Percentiles rank a stretch among this genome's conserved stretches.
These are phyloP conservation scores for Mallotus repandus DNA, from an alignment of 441 rosid species.

Conservation along the genomic window DNA sequence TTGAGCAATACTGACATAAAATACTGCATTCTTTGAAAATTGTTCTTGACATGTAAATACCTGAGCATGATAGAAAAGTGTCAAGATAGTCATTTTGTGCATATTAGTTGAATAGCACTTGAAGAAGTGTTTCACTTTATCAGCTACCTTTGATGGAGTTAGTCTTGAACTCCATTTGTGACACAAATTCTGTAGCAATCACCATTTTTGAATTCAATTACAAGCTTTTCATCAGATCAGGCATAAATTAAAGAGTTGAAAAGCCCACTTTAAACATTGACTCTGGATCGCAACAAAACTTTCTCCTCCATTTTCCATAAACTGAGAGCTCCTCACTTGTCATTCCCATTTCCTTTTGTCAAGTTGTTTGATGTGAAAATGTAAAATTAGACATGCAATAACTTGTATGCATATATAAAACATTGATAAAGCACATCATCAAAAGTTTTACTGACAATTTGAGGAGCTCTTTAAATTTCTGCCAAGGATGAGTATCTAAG, in stretches of 20 bases:
- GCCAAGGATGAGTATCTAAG: constrained; percentile 88
- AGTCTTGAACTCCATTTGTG: constrained; percentile 82
- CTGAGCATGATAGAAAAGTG: constrained; percentile 96
- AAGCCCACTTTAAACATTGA: constrained; percentile 78
- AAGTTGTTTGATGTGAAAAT: constrained; percentile 42
- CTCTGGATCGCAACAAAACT: constrained; percentile 82
- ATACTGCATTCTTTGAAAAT: not conserved
- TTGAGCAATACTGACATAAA: not conserved
- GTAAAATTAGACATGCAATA: not conserved
- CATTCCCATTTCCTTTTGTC: constrained; percentile 89
- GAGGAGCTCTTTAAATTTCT: constrained; percentile 84
- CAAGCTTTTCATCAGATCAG: not conserved
- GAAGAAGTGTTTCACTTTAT: constrained; percentile 92
- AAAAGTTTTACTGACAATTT: constrained; percentile 54
- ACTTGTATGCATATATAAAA: constrained; percentile 22
- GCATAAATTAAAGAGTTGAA: not conserved
- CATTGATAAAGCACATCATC: constrained; percentile 68
- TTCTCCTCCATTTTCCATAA: constrained; percentile 73
- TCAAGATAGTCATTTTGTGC: constrained; percentile 88
- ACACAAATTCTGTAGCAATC: constrained; percentile 72
- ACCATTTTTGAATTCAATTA: no score
- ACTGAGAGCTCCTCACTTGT: constrained; percentile 86
- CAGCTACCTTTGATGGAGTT: constrained; percentile 76
- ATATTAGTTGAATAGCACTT: constrained; percentile 87
- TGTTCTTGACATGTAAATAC: constrained; percentile 29